Conservation (phyloP, 106 monocot genomes). For the Dioscorea dumetorum region DNA sequence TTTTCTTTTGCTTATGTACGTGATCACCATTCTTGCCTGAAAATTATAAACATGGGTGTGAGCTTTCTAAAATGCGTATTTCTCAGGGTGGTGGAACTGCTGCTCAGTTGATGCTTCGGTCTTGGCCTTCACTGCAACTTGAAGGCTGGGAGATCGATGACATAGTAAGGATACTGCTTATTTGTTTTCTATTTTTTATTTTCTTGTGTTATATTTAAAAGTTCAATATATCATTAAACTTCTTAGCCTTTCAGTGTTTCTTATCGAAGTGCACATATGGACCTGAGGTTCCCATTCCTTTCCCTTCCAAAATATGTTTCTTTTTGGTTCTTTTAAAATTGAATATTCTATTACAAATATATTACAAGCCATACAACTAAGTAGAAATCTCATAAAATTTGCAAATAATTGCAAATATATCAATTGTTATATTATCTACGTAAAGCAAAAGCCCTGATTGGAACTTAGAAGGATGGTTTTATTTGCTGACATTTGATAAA, state of each 20-base stretch:
- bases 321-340: background rate
- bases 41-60: background rate
- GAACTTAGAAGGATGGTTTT: too few relatives aligned
- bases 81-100: conserved; percentile 86
- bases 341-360: background rate
- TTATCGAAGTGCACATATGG: background rate
- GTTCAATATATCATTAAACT: background rate
- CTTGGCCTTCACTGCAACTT: conserved; percentile 73
- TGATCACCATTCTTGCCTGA: background rate
- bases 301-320: background rate
- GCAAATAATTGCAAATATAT: too few relatives aligned
- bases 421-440: too few relatives aligned
- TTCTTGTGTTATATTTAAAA: background rate
- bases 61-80: conserved; percentile 2
- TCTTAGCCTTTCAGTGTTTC: background rate
- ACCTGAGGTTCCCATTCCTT: too few relatives aligned
- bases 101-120: conserved; percentile 65
- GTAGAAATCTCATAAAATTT: too few relatives aligned
- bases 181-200: background rate
- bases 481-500: too few relatives aligned
- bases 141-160: conserved; percentile 94
- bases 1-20: background rate
- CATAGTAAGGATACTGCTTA: conserved; percentile 32
- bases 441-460: too few relatives aligned
- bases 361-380: too few relatives aligned